Percentiles rank a stretch among this genome's conserved stretches.
These are phyloP conservation scores for Cryptococcus sp. DNA, from an alignment of 1,284 basidiomycete genomes.

Conservation along the genomic window DNA sequence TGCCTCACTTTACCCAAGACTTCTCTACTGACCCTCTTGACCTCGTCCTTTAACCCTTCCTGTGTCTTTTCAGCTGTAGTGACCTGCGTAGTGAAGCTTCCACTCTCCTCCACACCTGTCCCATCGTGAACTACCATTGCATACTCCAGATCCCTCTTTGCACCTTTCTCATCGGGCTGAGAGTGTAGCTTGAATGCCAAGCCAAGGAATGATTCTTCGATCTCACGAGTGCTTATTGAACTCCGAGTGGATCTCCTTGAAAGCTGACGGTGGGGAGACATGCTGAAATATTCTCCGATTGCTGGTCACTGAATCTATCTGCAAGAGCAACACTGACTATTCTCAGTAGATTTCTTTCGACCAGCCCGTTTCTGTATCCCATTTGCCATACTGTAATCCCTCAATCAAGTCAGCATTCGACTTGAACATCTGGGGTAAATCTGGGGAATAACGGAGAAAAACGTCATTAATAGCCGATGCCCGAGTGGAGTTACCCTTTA, in stretches of 20 bases:
- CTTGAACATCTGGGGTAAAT: background rate
- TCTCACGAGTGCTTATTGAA: constrained; percentile 8
- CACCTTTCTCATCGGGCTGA: background rate
- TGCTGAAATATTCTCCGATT: too few relatives aligned
- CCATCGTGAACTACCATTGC: constrained; percentile 33
- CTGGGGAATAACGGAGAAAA: background rate
- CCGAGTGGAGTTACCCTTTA: too few relatives aligned
- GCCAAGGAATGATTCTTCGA: constrained; percentile 37
- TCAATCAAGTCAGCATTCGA: too few relatives aligned
- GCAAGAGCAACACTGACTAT: too few relatives aligned
- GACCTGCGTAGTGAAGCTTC: constrained; percentile 20
- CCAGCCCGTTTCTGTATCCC: too few relatives aligned
- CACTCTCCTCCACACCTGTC: constrained; percentile 28
- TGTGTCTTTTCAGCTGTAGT: constrained; percentile 12
- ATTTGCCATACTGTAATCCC: too few relatives aligned
- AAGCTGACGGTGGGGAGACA: constrained; percentile 26
- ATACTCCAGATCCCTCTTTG: constrained; percentile 26
- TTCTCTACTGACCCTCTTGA: constrained; percentile 20
- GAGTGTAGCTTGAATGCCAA: constrained; percentile 21
- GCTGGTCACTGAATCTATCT: background rate
- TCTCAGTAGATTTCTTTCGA: too few relatives aligned
- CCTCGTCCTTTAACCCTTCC: constrained; percentile 20
- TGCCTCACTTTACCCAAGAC: constrained; percentile 20
- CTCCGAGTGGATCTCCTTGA: constrained; percentile 20
- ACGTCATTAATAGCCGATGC: too few relatives aligned